Evolutionary conservation across 2,329 filamentous ascomycete genomes (phyloP), one percentile per base, ranked within the genome.

Genomic region (Penicillium sp.): DNA sequence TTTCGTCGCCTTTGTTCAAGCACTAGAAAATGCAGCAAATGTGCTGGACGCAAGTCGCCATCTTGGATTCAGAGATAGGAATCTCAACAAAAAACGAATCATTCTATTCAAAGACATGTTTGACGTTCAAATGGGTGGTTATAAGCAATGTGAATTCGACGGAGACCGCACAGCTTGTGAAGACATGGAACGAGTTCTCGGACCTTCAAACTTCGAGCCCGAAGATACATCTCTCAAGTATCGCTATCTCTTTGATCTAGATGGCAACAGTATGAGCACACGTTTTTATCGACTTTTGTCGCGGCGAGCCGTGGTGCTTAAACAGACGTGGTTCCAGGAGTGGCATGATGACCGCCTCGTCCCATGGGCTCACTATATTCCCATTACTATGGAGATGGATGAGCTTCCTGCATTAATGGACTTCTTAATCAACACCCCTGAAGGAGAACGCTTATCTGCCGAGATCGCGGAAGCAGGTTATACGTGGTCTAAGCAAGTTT

Each of bases 301-400:
- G 7, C 63, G 59, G 8, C 58, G 51, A 37, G 60, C 63, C 3
- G 43, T 52, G 3, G 56, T 59, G 1, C 48, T 67, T 8, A 66
- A 65, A 42, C 63, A 64, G 33, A 65, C 63, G 0, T 43, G 60
- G 6, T 54, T 65, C 5, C 55, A 59, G n/a, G 65, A 67, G 40
- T 65, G 63, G 65, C 63, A 67, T 50, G 63, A 65, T 40, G 58
- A 66, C 2, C 59, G 63, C 18, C 51, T 66, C 1, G 16, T 52
- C 13, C 58, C 61, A 6, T 65, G 62, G 62, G 58, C 61, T 33
- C 65, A 66, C 47, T 66, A 65, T 37, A 58, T 66, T 18, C 63
- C 62, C 4, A 13, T 50, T 8, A 51, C 26, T 8, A 43, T 36
- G 39, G 40, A 40, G 13, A 51, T 51, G 29, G 9, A 51, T 6